Conservation (phyloP, 805 yeast genomes). For the Cyberlindnera japonica region DNA sequence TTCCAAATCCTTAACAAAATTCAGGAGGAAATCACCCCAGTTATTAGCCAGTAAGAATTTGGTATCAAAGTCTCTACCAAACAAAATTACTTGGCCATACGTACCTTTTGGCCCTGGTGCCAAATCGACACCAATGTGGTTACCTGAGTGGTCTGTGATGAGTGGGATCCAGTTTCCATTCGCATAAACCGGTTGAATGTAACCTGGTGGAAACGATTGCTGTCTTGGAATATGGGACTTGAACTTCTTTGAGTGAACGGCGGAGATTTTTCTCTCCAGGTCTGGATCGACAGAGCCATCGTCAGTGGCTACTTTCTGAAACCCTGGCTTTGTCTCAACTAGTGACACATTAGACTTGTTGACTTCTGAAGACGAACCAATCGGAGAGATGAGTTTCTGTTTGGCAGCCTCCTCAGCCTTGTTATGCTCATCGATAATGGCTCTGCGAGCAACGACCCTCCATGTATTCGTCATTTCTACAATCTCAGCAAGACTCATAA, state of each 20-base stretch:
- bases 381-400: slow-evolving; percentile 25
- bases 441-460: slow-evolving; percentile 63
- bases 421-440: slow-evolving; percentile 28
- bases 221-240: slow-evolving; percentile 46
- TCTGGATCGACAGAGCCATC: slow-evolving; percentile 18
- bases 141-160: slow-evolving; percentile 84
- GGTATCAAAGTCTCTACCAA: slow-evolving; percentile 91
- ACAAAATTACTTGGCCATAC: slow-evolving; percentile 88
- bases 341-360: slow-evolving; percentile 19
- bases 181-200: slow-evolving; percentile 75
- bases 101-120: slow-evolving; percentile 75
- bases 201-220: slow-evolving; percentile 72
- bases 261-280: slow-evolving; percentile 23
- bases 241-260: slow-evolving; percentile 31
- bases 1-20: slow-evolving; percentile 84
- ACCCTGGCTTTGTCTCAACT: slow-evolving; percentile 30
- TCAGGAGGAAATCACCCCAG: slow-evolving; percentile 84
- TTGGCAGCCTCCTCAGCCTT: slow-evolving; percentile 18
- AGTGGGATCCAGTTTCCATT: slow-evolving; percentile 91
- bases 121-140: slow-evolving; percentile 86
- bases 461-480: slow-evolving; percentile 80
- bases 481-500: slow-evolving; percentile 77
- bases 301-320: slow-evolving; percentile 15
- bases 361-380: slow-evolving; percentile 24
- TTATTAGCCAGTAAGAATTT: slow-evolving; percentile 82